These are phyloP conservation scores for Boeremia exigua DNA, from an alignment of 2,329 filamentous ascomycete genomes.

Conservation along the genomic window DNA sequence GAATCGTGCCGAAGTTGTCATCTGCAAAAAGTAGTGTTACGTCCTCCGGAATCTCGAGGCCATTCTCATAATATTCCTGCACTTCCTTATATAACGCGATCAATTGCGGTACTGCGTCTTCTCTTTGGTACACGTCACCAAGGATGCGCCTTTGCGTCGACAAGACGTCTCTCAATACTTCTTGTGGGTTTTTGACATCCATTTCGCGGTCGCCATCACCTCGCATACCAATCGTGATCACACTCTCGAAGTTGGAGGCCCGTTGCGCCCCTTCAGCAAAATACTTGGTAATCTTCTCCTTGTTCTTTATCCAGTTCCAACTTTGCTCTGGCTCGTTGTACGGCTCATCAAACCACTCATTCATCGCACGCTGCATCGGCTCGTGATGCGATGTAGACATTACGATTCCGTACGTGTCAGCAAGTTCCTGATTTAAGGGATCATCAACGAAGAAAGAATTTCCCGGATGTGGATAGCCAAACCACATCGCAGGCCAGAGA, in stretches of 20 bases:
- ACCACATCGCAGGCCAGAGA: conserved; percentile 3
- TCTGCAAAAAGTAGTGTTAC: neutral
- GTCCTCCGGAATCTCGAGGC: neutral
- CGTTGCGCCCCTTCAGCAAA: neutral
- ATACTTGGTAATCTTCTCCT: neutral
- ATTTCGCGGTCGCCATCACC: conserved; percentile 1
- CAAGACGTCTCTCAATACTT: neutral
- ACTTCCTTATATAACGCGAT: neutral
- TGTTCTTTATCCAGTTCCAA: neutral
- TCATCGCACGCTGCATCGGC: neutral
- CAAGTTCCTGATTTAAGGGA: neutral
- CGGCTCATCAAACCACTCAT: conserved; percentile 1
- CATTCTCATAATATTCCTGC: neutral
- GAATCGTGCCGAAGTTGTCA: neutral
- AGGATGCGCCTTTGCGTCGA: neutral
- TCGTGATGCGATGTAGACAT: neutral
- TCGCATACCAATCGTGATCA: neutral
- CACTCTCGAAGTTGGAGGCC: neutral
- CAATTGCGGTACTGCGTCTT: neutral
- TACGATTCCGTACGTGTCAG: neutral
- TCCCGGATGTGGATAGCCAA: neutral
- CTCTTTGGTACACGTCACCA: neutral
- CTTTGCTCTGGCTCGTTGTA: neutral
- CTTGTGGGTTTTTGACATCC: neutral
- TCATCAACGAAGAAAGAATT: neutral